These are phyloP conservation scores for Diplodia mutila DNA, from an alignment of 2,329 filamentous ascomycete genomes.

Conservation along the genomic window DNA sequence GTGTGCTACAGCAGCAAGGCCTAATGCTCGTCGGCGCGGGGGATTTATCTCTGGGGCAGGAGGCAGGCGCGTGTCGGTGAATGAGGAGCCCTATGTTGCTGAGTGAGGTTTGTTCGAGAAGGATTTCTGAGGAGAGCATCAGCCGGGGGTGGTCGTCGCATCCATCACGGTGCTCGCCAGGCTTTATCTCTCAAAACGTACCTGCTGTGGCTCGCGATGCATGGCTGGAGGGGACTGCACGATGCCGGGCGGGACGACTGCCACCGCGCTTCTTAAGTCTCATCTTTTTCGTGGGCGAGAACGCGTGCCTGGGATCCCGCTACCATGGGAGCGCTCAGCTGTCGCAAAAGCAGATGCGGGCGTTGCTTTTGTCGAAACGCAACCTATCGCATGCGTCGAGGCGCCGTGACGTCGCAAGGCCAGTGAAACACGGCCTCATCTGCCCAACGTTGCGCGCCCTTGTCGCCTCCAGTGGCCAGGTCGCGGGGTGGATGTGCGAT, in stretches of 20 bases:
- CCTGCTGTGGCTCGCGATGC: conserved; percentile 15
- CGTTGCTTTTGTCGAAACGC: conserved; percentile 26
- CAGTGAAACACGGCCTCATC: conserved; percentile 11
- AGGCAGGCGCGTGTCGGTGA: conserved; percentile 4
- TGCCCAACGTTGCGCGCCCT: conserved; percentile 2
- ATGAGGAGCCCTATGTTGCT: conserved; percentile 12
- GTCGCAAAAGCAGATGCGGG: conserved; percentile 2
- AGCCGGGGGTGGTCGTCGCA: conserved; percentile 4
- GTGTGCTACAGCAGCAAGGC: conserved; percentile 4
- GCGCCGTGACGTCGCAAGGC: not conserved
- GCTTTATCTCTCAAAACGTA: conserved; percentile 20
- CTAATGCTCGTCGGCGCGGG: not conserved
- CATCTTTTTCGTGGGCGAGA: conserved; percentile 8
- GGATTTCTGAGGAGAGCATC: conserved; percentile 12
- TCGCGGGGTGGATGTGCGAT: not conserved
- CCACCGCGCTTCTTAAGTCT: not conserved
- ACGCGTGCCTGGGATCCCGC: not conserved
- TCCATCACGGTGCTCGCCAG: conserved; percentile 7
- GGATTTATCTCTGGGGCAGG: not conserved
- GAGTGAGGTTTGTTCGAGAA: conserved; percentile 7
- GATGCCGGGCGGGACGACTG: not conserved
- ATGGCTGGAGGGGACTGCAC: not conserved
- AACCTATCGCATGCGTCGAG: conserved; percentile 12
- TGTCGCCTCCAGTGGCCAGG: not conserved
- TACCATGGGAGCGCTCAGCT: conserved; percentile 17